phyloP scores from a whole-genome alignment of 2,329 filamentous ascomycete species.

The Stachybotrys echinatus region DNA sequence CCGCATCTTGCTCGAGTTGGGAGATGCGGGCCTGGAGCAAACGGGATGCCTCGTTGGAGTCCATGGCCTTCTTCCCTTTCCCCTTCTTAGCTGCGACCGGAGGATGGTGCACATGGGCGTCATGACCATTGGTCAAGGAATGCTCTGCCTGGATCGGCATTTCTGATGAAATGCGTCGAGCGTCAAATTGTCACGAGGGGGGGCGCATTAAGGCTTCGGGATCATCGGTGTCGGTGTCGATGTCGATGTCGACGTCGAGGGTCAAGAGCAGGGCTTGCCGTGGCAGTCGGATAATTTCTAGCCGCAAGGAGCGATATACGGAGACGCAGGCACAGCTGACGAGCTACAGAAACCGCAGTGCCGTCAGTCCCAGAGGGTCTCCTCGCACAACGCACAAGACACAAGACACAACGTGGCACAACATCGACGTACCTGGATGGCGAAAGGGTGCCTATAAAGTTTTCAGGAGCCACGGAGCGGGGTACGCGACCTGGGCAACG shows the following conservation, averaged over 20 bases:
- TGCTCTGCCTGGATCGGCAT: conserved; percentile 38
- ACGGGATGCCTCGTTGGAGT: conserved; percentile 86
- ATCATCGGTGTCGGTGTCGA: not conserved
- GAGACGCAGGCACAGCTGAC: not conserved
- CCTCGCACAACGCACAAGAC: too few species aligned
- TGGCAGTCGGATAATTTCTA: too few species aligned
- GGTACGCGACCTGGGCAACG: not conserved
- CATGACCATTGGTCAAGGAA: conserved; percentile 36
- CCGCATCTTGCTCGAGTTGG: conserved; percentile 88
- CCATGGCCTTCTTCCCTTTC: conserved; percentile 78
- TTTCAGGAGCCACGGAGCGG: not conserved
- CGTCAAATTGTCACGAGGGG: conserved; percentile 11
- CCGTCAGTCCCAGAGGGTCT: not conserved
- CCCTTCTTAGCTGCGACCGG: conserved; percentile 63
- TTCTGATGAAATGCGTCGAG: conserved; percentile 13
- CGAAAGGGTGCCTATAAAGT: not conserved
- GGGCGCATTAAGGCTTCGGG: conserved; percentile 7
- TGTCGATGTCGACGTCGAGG: too few species aligned
- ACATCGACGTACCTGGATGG: not conserved
- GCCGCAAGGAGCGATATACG: not conserved
- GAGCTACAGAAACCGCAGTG: not conserved
- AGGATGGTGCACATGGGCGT: conserved; percentile 28
- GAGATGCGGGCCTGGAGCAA: conserved; percentile 90
- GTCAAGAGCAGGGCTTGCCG: too few species aligned
- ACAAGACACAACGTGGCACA: not conserved